phyloP scores from a whole-genome alignment of 495 filamentous ascomycete genomes.

The Penicillium coprophilum region DNA sequence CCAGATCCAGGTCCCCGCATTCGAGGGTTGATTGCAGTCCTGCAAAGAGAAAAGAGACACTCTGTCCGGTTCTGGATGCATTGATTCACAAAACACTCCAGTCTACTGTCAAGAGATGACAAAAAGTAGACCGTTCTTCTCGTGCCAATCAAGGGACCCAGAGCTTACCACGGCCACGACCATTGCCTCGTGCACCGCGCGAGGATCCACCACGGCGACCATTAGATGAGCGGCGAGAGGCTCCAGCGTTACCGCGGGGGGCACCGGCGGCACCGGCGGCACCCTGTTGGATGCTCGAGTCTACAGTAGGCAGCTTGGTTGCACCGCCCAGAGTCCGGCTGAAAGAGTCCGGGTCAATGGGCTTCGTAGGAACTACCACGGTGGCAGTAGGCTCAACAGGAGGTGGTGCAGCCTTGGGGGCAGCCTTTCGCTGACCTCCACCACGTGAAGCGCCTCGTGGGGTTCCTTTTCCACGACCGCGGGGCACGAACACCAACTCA shows the following conservation, averaged over 20 bases:
- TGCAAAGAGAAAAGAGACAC: conserved; percentile 25
- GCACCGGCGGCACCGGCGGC: conserved; percentile 18
- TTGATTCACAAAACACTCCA: conserved; percentile 22
- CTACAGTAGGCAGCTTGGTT: conserved; percentile 34
- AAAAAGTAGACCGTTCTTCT: conserved; percentile 19
- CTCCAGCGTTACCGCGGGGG: conserved; percentile 38
- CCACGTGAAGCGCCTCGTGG: conserved; percentile 31
- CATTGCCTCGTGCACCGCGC: conserved; percentile 38
- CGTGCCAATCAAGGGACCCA: conserved; percentile 52
- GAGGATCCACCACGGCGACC: conserved; percentile 35
- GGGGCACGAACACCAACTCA: conserved; percentile 56
- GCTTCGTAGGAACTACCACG: conserved; percentile 49
- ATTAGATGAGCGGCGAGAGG: conserved; percentile 36
- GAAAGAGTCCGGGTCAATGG: conserved; percentile 58
- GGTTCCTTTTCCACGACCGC: conserved; percentile 43
- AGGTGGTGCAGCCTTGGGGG: conserved; percentile 15
- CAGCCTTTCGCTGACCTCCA: conserved; percentile 27
- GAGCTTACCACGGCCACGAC: conserved; percentile 51
- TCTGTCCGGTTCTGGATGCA: conserved; percentile 24
- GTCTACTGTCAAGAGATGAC: conserved; percentile 26
- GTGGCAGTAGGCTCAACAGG: conserved; percentile 29
- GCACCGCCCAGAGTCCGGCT: conserved; percentile 41
- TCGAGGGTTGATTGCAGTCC: conserved; percentile 7
- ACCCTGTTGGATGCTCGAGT: conserved; percentile 40
- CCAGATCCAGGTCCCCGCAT: conserved; percentile 12